A percentile compares a stretch with the other conserved stretches of the same genome.
Evolutionary conservation across 164 flowering plant genomes (phyloP).

Genomic region (Paratinospora sagittata): DNA sequence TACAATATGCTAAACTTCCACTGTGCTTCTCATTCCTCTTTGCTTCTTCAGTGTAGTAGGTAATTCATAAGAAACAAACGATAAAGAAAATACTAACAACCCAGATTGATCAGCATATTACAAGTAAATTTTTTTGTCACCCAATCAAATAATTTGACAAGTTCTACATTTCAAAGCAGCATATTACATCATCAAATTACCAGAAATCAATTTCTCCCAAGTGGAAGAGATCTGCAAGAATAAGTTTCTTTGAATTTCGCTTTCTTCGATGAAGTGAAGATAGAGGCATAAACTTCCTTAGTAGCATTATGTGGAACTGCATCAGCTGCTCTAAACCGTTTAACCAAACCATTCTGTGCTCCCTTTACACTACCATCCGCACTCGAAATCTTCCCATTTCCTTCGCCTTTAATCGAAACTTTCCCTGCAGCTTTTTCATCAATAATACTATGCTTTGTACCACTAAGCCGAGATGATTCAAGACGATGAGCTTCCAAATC

Average conservation of each 20-base stretch:
- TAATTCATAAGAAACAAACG: too few species aligned
- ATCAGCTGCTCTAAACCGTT: conserved; percentile 60
- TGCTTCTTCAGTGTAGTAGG: too few species aligned
- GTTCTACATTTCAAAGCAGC: neutral
- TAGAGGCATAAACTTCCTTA: conserved; percentile 77
- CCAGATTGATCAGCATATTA: neutral
- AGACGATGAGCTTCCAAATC: conserved; percentile 19
- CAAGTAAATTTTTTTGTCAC: neutral
- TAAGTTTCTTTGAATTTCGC: conserved; percentile 73
- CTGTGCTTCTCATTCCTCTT: too few species aligned
- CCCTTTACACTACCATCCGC: conserved; percentile 26
- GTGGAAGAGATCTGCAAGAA: conserved; percentile 86
- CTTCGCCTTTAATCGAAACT: conserved; percentile 27
- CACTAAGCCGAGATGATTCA: conserved; percentile 29
- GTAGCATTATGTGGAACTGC: conserved; percentile 65
- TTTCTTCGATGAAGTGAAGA: conserved; percentile 87
- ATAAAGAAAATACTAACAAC: too few species aligned
- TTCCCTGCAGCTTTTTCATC: conserved; percentile 29
- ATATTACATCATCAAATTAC: conserved; percentile 1
- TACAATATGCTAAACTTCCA: too few species aligned
- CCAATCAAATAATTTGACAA: neutral
- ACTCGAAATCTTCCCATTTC: conserved; percentile 29
- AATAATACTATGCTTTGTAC: conserved; percentile 51
- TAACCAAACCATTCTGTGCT: conserved; percentile 26
- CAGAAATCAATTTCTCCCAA: conserved; percentile 67